phyloP scores from a whole-genome alignment of 306 rosid genomes.

The Hippophae tibetana region DNA sequence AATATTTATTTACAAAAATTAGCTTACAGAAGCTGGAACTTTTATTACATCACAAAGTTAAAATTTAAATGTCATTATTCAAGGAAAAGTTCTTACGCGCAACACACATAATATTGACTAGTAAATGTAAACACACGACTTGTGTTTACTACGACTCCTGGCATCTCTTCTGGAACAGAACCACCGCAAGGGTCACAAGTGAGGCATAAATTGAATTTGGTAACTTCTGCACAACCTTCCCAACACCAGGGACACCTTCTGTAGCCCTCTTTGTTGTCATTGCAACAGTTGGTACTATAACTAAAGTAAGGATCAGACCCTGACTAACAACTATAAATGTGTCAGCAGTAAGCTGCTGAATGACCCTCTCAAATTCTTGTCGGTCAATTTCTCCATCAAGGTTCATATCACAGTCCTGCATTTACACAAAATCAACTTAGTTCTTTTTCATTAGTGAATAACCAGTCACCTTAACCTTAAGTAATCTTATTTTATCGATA shows the following conservation, averaged over 20 bases:
- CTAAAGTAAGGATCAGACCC: slow-evolving; percentile 56
- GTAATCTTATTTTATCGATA: too few relatives aligned
- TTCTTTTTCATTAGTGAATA: too few relatives aligned
- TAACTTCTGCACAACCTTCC: slow-evolving; percentile 56
- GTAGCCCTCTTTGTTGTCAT: slow-evolving; percentile 77
- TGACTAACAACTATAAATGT: slow-evolving; percentile 46
- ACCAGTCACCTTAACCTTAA: too few relatives aligned
- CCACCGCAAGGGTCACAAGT: slow-evolving; percentile 44
- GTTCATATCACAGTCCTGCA: slow-evolving; percentile 53
- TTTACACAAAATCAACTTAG: background rate
- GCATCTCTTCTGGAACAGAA: slow-evolving; percentile 37
- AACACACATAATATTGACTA: too few relatives aligned
- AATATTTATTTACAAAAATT: too few relatives aligned
- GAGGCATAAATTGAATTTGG: slow-evolving; percentile 72
- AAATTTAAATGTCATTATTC: too few relatives aligned
- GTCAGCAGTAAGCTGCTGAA: slow-evolving; percentile 44
- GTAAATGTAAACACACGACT: background rate
- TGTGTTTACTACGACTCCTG: slow-evolving; percentile 4
- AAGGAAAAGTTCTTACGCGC: too few relatives aligned
- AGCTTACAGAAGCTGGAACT: too few relatives aligned
- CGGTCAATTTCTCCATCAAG: slow-evolving; percentile 46
- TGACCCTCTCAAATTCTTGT: slow-evolving; percentile 49
- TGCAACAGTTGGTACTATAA: slow-evolving; percentile 76
- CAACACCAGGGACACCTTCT: slow-evolving; percentile 77
- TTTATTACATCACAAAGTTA: too few relatives aligned